A percentile compares a stretch with the other conserved stretches of the same genome.
These are phyloP conservation scores for Collybiopsis confluens DNA, from an alignment of 768 basidiomycete species.

Conservation along the genomic window DNA sequence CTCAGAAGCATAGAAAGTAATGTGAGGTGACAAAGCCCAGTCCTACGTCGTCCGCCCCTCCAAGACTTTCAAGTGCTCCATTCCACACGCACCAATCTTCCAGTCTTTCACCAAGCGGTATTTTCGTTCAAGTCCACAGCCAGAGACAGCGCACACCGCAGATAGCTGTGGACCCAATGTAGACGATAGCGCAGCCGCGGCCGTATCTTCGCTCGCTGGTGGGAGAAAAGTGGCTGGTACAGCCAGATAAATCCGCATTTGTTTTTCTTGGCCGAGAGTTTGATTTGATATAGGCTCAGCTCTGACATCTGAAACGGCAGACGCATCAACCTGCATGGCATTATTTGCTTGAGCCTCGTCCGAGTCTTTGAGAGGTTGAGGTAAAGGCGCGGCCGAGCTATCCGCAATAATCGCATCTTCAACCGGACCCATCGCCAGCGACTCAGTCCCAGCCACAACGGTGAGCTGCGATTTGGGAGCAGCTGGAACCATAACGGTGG, in stretches of 20 bases:
- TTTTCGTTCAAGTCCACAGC: neutral
- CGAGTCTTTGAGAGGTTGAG: neutral
- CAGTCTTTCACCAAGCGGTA: slow-evolving; percentile 6
- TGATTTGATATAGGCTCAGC: neutral
- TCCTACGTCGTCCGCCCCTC: neutral
- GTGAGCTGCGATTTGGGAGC: neutral
- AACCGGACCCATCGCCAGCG: neutral
- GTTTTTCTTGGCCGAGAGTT: neutral
- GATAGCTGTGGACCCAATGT: neutral
- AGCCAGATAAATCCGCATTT: neutral
- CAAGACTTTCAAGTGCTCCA: slow-evolving; percentile 6
- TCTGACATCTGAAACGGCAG: neutral
- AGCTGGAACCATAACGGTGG: neutral
- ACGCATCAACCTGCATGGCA: neutral
- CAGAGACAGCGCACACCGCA: slow-evolving; percentile 5
- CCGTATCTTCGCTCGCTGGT: neutral
- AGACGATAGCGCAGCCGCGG: neutral
- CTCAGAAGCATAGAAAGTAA: no score
- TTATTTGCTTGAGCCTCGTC: neutral
- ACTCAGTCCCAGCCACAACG: neutral
- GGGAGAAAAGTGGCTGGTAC: slow-evolving; percentile 3
- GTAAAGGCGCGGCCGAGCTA: neutral
- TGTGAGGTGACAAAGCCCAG: no score
- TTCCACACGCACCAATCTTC: slow-evolving; percentile 8
- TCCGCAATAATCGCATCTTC: slow-evolving; percentile 1